Conservation (phyloP, 2,329 filamentous ascomycete genomes). For the Septoria linicola region DNA sequence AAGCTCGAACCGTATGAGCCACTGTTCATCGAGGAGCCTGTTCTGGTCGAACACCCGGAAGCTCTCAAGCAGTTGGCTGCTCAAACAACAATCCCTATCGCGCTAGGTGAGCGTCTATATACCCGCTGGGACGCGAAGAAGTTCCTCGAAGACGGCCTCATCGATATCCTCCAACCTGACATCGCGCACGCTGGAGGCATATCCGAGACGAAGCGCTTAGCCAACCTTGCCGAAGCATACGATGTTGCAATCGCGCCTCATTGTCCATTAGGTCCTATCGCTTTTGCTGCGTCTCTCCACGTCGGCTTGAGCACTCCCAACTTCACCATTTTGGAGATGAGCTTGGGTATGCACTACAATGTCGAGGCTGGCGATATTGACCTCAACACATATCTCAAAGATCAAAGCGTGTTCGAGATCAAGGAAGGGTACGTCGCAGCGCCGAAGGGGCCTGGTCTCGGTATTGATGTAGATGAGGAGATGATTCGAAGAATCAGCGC, state of each 20-base stretch:
- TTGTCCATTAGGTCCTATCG: constrained; percentile 70
- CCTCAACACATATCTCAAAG: constrained; percentile 43
- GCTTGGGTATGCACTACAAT: constrained; percentile 77
- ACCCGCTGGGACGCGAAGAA: constrained; percentile 71
- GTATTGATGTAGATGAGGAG: constrained; percentile 58
- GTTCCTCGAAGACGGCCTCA: constrained; percentile 65
- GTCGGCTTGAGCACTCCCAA: constrained; percentile 62
- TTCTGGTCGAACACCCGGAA: constrained; percentile 67
- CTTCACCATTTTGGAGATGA: constrained; percentile 77
- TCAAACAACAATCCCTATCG: constrained; percentile 63
- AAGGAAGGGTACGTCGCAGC: constrained; percentile 33
- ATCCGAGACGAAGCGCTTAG: constrained; percentile 67
- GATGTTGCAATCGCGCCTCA: constrained; percentile 69
- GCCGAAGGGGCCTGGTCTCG: constrained; percentile 34
- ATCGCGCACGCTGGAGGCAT: constrained; percentile 70
- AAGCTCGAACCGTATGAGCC: constrained; percentile 66
- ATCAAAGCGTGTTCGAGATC: constrained; percentile 33
- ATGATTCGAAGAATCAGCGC: constrained; percentile 60
- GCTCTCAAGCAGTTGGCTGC: constrained; percentile 62
- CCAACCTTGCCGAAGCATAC: constrained; percentile 69
- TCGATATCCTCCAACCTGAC: constrained; percentile 73
- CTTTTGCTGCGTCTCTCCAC: constrained; percentile 69
- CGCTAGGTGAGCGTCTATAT: constrained; percentile 69
- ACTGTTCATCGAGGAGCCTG: constrained; percentile 73
- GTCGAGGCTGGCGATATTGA: constrained; percentile 60